Percentiles rank a stretch among this genome's conserved stretches.
Evolutionary conservation across 164 flowering plant species (phyloP).

Genomic region (Stephania yunnanensis): DNA sequence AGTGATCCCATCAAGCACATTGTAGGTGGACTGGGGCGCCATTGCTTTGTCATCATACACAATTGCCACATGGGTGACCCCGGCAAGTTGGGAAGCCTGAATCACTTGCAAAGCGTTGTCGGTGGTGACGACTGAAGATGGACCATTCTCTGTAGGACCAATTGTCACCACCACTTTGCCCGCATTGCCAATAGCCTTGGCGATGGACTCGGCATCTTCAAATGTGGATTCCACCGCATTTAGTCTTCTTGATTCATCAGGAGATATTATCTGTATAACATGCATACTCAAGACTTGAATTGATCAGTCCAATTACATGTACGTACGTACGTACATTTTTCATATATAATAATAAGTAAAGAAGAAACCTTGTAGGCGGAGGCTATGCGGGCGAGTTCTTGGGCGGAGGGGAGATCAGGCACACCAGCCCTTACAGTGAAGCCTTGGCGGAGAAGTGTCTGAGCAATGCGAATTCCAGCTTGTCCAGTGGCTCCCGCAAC

Average conservation of each 20-base stretch:
- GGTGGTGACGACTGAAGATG: slow-evolving; percentile 44
- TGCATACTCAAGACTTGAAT: not conserved
- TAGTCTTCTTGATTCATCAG: slow-evolving; percentile 62
- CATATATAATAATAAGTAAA: too few relatives aligned
- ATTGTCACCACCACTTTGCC: slow-evolving; percentile 87
- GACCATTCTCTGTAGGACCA: slow-evolving; percentile 71
- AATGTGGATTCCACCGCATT: slow-evolving; percentile 76
- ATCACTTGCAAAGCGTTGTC: slow-evolving; percentile 67
- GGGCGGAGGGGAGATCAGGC: slow-evolving; percentile 77
- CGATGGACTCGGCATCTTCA: slow-evolving; percentile 59
- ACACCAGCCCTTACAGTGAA: slow-evolving; percentile 90
- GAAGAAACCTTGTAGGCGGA: slow-evolving; percentile 63
- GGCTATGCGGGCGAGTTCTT: slow-evolving; percentile 80
- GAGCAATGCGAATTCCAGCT: slow-evolving; percentile 77
- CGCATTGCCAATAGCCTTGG: slow-evolving; percentile 93
- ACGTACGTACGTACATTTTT: not conserved
- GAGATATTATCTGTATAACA: slow-evolving; percentile 57
- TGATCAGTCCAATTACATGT: not conserved
- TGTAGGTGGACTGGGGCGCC: slow-evolving; percentile 31
- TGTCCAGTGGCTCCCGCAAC: slow-evolving; percentile 92
- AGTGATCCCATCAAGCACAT: slow-evolving; percentile 70
- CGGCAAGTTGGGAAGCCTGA: slow-evolving; percentile 73
- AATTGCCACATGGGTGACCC: slow-evolving; percentile 74
- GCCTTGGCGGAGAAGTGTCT: slow-evolving; percentile 63
- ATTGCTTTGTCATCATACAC: slow-evolving; percentile 42